A percentile compares a stretch with the other conserved stretches of the same genome.
Conservation (phyloP, 345 rosid species). For the Rhizophora mangle region DNA sequence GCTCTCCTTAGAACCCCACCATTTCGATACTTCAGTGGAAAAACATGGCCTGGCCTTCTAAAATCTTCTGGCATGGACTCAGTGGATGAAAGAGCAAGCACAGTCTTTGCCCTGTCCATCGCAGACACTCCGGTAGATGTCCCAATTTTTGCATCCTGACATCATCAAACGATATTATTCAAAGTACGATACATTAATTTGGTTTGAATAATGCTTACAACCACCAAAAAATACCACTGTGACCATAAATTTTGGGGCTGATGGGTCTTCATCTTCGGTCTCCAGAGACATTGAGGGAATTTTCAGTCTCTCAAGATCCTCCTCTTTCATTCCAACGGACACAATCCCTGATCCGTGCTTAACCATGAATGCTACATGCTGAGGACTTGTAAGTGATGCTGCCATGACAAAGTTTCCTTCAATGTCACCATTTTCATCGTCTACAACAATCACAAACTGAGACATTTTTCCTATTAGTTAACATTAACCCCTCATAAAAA, state of each 20-base stretch:
- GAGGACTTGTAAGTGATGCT: slow-evolving; percentile 52
- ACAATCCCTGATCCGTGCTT: slow-evolving; percentile 80
- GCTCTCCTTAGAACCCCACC: slow-evolving; percentile 90
- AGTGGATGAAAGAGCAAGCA: slow-evolving; percentile 59
- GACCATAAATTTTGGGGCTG: slow-evolving; percentile 82
- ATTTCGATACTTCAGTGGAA: slow-evolving; percentile 75
- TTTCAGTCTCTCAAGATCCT: slow-evolving; percentile 67
- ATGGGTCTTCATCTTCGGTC: slow-evolving; percentile 66
- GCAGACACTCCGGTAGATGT: slow-evolving; percentile 75
- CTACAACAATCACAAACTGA: slow-evolving; percentile 88
- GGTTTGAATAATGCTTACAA: too few species aligned
- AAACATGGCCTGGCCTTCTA: slow-evolving; percentile 87
- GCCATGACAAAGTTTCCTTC: slow-evolving; percentile 87
- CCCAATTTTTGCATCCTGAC: slow-evolving; percentile 66
- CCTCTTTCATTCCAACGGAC: slow-evolving; percentile 74
- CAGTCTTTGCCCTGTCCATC: slow-evolving; percentile 67
- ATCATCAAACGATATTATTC: too few species aligned
- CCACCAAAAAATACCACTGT: slow-evolving; percentile 46
- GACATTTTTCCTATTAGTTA: slow-evolving; percentile 13
- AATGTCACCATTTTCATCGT: slow-evolving; percentile 66
- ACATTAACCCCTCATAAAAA: neutral
- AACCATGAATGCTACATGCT: slow-evolving; percentile 58
- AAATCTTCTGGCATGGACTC: slow-evolving; percentile 62
- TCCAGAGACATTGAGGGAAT: slow-evolving; percentile 85
- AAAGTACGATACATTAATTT: too few species aligned